A percentile compares a stretch with the other conserved stretches of the same genome.
phyloP scores from a whole-genome alignment of 2,329 filamentous ascomycete species.

The Penicillium sp. region DNA sequence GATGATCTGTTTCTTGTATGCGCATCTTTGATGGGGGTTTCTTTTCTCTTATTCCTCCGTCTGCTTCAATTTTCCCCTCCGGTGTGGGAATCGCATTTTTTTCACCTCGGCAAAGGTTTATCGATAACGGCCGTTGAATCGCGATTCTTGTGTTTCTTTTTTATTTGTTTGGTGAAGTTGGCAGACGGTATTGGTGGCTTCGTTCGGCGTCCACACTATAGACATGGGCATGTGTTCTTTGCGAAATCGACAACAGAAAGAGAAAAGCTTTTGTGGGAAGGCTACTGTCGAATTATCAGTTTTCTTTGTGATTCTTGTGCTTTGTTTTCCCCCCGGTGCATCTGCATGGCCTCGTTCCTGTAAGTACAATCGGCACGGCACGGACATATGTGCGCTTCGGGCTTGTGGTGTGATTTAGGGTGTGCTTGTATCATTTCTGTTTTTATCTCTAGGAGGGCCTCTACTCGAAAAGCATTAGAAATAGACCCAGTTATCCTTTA shows the following conservation, averaged over 20 bases:
- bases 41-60: constrained; percentile 4
- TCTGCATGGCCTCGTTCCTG: constrained; percentile 24
- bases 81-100: constrained; percentile 24
- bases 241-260: constrained; percentile 27
- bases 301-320: constrained; percentile 5
- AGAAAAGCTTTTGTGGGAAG: constrained; percentile 26
- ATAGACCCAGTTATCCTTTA: constrained; percentile 19
- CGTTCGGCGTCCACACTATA: constrained; percentile 43
- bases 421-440: constrained; percentile 9
- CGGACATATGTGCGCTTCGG: constrained; percentile 25
- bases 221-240: constrained; percentile 41
- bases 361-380: constrained; percentile 26
- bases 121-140: constrained; percentile 19
- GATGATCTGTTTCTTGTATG: constrained; percentile 15
- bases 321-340: constrained; percentile 15
- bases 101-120: constrained; percentile 26
- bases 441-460: constrained; percentile 9
- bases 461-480: constrained; percentile 27
- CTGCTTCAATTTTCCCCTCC: constrained; percentile 16
- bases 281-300: constrained; percentile 12
- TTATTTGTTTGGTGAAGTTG: constrained; percentile 32
- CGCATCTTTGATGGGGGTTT: constrained; percentile 18
- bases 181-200: constrained; percentile 34
- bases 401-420: constrained; percentile 24
- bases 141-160: constrained; percentile 29